A percentile compares a stretch with the other conserved stretches of the same genome.
Conservation (phyloP, 257 asterid species). For the Fraxinus anomala region DNA sequence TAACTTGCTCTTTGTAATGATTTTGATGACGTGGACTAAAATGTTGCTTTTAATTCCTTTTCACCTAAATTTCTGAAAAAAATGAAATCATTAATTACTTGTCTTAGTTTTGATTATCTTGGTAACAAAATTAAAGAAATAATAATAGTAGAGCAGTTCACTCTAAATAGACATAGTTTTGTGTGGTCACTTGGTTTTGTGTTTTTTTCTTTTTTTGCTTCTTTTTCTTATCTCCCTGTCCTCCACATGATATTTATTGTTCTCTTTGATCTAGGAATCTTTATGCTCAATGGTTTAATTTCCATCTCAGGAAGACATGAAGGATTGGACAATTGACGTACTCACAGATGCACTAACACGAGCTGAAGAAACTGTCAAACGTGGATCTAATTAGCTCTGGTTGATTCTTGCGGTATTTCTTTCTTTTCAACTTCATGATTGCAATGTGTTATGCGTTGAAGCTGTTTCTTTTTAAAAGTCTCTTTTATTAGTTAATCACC, state of each 20-base stretch:
- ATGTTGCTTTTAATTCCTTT: background rate
- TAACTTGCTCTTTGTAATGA: background rate
- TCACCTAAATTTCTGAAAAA: background rate
- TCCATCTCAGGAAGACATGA: slow-evolving; percentile 69
- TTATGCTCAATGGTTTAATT: slow-evolving; percentile 17
- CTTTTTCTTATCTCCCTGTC: background rate
- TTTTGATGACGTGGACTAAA: background rate
- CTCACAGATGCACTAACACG: slow-evolving; percentile 74
- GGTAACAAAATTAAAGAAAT: background rate
- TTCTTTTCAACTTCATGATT: background rate
- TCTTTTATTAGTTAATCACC: background rate
- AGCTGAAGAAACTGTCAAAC: slow-evolving; percentile 75
- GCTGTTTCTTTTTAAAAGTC: background rate
- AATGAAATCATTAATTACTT: background rate
- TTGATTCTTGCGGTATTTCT: background rate
- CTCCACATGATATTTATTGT: background rate
- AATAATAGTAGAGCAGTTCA: background rate
- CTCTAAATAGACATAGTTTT: background rate
- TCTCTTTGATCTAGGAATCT: background rate
- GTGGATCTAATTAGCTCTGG: slow-evolving; percentile 40
- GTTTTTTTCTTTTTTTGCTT: background rate
- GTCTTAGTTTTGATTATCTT: background rate
- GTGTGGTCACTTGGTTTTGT: background rate
- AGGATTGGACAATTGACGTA: slow-evolving; percentile 85
- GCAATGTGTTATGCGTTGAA: background rate